Evolutionary conservation across 2,329 filamentous ascomycete genomes (phyloP).

Genomic region (Colletotrichum spinosum): DNA sequence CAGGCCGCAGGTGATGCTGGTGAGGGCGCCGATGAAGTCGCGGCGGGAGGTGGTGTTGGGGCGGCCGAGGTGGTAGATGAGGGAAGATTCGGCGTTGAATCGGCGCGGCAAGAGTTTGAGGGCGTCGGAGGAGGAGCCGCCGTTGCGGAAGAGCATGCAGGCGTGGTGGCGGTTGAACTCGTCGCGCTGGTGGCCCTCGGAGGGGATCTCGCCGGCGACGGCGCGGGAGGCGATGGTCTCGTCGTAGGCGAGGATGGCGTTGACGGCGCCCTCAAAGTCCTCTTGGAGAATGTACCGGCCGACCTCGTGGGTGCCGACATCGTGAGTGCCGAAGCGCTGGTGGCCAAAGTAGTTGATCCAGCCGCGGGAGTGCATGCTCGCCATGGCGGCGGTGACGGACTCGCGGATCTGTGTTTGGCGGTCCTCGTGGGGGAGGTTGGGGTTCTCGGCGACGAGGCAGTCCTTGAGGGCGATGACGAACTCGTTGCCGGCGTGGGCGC

Average conservation of each 20-base stretch:
- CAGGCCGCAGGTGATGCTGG: conserved; percentile 83
- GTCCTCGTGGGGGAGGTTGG: conserved; percentile 23
- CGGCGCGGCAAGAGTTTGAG: conserved; percentile 79
- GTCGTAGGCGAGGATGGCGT: conserved; percentile 81
- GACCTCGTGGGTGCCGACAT: conserved; percentile 85
- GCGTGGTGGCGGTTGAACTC: conserved; percentile 84
- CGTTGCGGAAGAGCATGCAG: conserved; percentile 76
- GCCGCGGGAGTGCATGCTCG: conserved; percentile 76
- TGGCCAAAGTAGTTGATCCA: conserved; percentile 99
- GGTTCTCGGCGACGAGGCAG: conserved; percentile 67
- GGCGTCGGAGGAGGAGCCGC: conserved; percentile 68
- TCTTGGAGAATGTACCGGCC: conserved; percentile 86
- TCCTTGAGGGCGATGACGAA: conserved; percentile 93
- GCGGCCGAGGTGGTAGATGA: conserved; percentile 81
- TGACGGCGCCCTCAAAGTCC: conserved; percentile 83
- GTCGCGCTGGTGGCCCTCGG: conserved; percentile 73
- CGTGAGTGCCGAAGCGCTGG: conserved; percentile 94
- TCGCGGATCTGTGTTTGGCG: conserved; percentile 42
- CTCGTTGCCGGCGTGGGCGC: conserved; percentile 88
- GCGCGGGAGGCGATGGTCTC: conserved; percentile 65
- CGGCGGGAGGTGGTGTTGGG: conserved; percentile 53
- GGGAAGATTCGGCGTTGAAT: conserved; percentile 81
- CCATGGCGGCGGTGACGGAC: conserved; percentile 68
- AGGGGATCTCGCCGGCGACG: conserved; percentile 47
- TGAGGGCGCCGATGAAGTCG: conserved; percentile 86